A percentile compares a stretch with the other conserved stretches of the same genome.
Conservation (phyloP, 176 grass and related monocot genomes). For the Triticum turgidum region DNA sequence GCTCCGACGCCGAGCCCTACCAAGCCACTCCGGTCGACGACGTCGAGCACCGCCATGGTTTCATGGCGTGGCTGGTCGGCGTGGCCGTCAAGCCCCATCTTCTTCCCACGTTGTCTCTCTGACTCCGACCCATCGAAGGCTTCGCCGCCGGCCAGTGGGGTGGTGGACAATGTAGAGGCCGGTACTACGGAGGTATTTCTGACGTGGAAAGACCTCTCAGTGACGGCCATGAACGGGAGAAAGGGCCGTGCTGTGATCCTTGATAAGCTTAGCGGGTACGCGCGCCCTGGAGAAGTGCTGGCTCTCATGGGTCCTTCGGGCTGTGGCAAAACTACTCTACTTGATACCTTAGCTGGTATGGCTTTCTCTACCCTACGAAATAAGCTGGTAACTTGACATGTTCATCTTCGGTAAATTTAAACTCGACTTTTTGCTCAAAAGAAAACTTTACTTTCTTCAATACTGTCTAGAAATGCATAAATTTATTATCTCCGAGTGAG, state of each 20-base stretch:
- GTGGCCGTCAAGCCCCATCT: not conserved
- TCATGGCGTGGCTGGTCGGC: not conserved
- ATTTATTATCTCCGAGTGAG: not conserved
- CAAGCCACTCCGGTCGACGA: not conserved
- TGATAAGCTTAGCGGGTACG: not conserved
- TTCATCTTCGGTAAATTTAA: not conserved
- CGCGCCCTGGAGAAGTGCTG: constrained; percentile 18
- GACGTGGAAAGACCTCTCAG: constrained; percentile 12
- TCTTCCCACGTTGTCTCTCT: not conserved
- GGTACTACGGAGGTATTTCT: not conserved
- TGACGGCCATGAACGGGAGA: not conserved
- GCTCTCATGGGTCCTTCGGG: constrained; percentile 35
- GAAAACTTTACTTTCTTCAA: too few species aligned
- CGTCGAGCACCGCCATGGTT: not conserved
- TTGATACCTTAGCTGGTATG: constrained; percentile 30
- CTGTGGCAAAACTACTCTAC: constrained; percentile 35
- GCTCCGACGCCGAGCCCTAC: constrained; percentile 37
- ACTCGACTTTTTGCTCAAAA: not conserved
- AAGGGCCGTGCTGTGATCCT: not conserved
- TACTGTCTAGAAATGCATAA: not conserved
- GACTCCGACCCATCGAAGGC: not conserved
- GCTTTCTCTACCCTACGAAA: not conserved
- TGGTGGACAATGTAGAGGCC: not conserved
- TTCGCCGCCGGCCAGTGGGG: not conserved
- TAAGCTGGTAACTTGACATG: not conserved